phyloP scores from a whole-genome alignment of 768 basidiomycete genomes.

The Omphalotus guepiniiformis region DNA sequence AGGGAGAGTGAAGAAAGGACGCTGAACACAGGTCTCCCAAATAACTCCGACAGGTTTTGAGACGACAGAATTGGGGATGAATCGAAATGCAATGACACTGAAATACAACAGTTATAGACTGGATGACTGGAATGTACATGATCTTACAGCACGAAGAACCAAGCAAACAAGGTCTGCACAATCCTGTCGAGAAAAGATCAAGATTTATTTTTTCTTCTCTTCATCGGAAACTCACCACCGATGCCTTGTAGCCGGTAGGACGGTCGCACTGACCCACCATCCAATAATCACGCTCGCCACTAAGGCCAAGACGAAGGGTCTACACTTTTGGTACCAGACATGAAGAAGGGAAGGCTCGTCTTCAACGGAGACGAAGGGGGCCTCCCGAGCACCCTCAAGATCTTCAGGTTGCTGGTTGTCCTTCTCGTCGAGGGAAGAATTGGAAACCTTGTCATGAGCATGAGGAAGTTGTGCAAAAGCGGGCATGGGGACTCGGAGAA shows the following conservation, averaged over 20 bases:
- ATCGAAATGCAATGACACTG: slow-evolving; percentile 81
- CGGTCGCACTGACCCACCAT: slow-evolving; percentile 82
- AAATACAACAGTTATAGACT: not conserved
- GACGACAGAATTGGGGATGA: slow-evolving; percentile 67
- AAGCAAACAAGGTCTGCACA: slow-evolving; percentile 77
- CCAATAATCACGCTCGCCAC: slow-evolving; percentile 63
- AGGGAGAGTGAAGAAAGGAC: slow-evolving; percentile 61
- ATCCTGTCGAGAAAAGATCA: slow-evolving; percentile 43
- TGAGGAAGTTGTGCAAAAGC: too few relatives aligned
- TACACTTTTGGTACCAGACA: slow-evolving; percentile 20
- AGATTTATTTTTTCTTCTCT: slow-evolving; percentile 7
- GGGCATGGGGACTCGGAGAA: too few relatives aligned
- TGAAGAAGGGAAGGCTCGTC: slow-evolving; percentile 2
- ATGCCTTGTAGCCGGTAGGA: slow-evolving; percentile 65
- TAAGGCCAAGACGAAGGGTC: slow-evolving; percentile 45
- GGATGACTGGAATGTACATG: slow-evolving; percentile 2
- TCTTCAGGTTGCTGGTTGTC: not conserved
- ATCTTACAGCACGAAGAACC: slow-evolving; percentile 72
- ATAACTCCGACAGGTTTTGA: slow-evolving; percentile 66
- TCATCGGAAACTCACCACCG: slow-evolving; percentile 53
- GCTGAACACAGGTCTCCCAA: slow-evolving; percentile 62
- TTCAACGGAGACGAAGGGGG: not conserved
- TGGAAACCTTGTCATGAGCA: too few relatives aligned
- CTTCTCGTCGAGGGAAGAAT: too few relatives aligned
- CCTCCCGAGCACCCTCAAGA: not conserved